Conservation (phyloP, 306 rosid genomes). For the Prinsepia uniflora region DNA sequence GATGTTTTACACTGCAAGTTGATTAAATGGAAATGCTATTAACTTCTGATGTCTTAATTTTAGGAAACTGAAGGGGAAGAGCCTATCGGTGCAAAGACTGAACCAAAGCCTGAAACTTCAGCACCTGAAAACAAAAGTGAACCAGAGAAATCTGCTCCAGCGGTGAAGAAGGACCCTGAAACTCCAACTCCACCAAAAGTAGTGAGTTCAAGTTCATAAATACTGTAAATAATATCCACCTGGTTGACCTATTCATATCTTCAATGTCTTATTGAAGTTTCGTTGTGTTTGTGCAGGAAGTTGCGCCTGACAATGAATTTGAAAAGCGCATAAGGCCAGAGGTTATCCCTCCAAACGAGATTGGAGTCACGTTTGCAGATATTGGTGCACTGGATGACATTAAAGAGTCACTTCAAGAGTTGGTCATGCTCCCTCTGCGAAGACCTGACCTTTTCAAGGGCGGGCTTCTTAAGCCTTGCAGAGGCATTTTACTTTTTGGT, state of each 20-base stretch:
- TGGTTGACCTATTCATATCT: background rate
- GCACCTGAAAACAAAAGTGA: slow-evolving; percentile 60
- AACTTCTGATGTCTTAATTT: slow-evolving; percentile 10
- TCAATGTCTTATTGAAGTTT: slow-evolving; percentile 7
- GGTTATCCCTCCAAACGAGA: slow-evolving; percentile 74
- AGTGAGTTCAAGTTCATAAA: slow-evolving; percentile 40
- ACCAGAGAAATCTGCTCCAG: slow-evolving; percentile 55
- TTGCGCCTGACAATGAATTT: slow-evolving; percentile 69
- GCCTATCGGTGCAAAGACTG: slow-evolving; percentile 45
- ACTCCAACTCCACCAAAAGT: slow-evolving; percentile 55
- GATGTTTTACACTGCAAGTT: background rate
- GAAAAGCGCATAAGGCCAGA: slow-evolving; percentile 80
- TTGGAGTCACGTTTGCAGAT: slow-evolving; percentile 77
- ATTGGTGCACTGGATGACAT: slow-evolving; percentile 71
- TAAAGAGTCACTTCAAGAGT: slow-evolving; percentile 77
- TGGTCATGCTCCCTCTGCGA: slow-evolving; percentile 81
- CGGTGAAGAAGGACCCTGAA: slow-evolving; percentile 62
- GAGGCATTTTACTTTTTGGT: slow-evolving; percentile 77
- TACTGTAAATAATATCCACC: background rate
- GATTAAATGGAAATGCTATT: background rate
- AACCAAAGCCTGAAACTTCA: slow-evolving; percentile 42
- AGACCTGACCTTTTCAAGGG: slow-evolving; percentile 77
- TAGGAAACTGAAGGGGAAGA: slow-evolving; percentile 61
- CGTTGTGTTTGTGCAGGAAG: slow-evolving; percentile 46
- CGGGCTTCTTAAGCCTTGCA: slow-evolving; percentile 73